Evolutionary conservation across 2,329 filamentous ascomycete genomes (phyloP).

Genomic region (Tolypocladium cylindrosporum): DNA sequence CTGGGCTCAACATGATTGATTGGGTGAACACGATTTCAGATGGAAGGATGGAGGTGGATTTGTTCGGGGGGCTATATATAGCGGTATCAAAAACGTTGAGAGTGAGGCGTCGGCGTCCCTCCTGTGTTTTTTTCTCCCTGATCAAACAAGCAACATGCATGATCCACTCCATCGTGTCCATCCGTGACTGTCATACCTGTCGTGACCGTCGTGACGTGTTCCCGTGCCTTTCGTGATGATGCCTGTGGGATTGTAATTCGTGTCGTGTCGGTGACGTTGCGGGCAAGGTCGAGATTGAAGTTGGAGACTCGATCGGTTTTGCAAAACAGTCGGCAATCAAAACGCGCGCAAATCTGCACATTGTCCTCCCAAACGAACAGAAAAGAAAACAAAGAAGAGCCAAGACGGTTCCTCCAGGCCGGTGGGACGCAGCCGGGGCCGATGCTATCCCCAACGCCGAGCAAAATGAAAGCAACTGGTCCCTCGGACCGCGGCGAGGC

Average conservation of each 20-base stretch:
- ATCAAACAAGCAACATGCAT: not conserved
- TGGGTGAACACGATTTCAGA: not conserved
- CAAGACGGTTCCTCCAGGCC: not conserved
- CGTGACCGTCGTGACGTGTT: not conserved
- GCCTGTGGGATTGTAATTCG: not conserved
- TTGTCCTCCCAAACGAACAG: not conserved
- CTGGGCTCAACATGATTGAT: not conserved
- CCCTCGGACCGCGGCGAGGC: not conserved
- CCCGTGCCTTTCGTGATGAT: not conserved
- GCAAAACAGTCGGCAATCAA: not conserved
- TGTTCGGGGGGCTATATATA: not conserved
- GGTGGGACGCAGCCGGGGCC: not conserved
- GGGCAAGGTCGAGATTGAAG: not conserved
- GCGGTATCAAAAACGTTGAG: not conserved
- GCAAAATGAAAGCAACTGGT: not conserved
- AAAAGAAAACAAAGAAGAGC: not conserved
- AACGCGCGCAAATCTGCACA: not conserved
- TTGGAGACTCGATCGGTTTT: not conserved
- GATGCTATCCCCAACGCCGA: not conserved
- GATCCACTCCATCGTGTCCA: not conserved
- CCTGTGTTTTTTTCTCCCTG: not conserved
- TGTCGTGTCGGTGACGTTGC: not conserved
- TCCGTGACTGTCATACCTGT: not conserved
- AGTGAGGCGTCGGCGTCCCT: not conserved
- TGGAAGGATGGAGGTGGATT: not conserved